Evolutionary conservation across 202 grass and related monocot genomes (phyloP).

Genomic region (Panicum virgatum): DNA sequence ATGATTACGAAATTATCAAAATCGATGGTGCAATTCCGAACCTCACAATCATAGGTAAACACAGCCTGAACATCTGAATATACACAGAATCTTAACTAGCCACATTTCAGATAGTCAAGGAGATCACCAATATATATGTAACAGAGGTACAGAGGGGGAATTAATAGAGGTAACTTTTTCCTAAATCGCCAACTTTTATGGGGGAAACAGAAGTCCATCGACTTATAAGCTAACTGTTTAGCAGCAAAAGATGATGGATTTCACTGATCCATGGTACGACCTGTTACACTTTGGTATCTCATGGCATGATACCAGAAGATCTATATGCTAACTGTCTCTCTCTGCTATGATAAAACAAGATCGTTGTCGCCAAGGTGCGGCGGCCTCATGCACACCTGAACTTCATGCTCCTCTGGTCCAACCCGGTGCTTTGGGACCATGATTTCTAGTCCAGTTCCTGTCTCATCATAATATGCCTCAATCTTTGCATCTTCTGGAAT

Average conservation of each 20-base stretch:
- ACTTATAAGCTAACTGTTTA: slow-evolving; percentile 28
- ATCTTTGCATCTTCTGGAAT: slow-evolving; percentile 73
- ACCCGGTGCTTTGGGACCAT: slow-evolving; percentile 70
- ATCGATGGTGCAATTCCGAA: not conserved
- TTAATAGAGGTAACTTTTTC: slow-evolving; percentile 35
- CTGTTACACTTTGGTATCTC: slow-evolving; percentile 29
- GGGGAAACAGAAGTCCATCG: slow-evolving; percentile 11
- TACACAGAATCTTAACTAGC: slow-evolving; percentile 39
- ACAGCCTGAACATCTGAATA: slow-evolving; percentile 35
- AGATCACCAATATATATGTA: slow-evolving; percentile 43
- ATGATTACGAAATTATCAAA: slow-evolving; percentile 21
- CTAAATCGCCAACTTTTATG: slow-evolving; percentile 39
- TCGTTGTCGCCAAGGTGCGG: slow-evolving; percentile 61
- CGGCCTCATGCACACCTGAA: slow-evolving; percentile 76
- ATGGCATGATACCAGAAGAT: slow-evolving; percentile 36
- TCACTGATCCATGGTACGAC: slow-evolving; percentile 25
- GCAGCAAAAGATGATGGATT: slow-evolving; percentile 26
- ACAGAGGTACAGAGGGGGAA: slow-evolving; percentile 35
- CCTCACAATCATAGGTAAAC: slow-evolving; percentile 27
- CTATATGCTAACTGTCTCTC: slow-evolving; percentile 35
- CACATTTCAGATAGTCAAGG: slow-evolving; percentile 47
- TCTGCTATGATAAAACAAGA: slow-evolving; percentile 62
- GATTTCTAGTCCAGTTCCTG: slow-evolving; percentile 64
- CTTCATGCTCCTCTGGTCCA: slow-evolving; percentile 76
- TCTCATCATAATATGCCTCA: slow-evolving; percentile 73